phyloP scores from a whole-genome alignment of 148 eudicot species.

The Cornus kousa region DNA sequence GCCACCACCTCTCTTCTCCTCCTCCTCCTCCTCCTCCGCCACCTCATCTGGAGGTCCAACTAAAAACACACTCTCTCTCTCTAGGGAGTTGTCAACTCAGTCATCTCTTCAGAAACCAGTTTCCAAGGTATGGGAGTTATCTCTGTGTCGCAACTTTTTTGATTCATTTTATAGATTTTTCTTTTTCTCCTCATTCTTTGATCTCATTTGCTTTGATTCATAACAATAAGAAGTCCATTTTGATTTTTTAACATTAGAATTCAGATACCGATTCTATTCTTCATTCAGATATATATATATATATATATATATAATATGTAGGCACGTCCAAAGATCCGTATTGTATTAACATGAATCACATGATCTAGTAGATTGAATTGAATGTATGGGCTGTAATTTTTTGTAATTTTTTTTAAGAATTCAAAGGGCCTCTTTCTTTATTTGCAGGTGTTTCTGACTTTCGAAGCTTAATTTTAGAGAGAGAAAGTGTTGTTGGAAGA shows the following conservation, averaged over 20 bases:
- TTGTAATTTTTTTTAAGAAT: neutral
- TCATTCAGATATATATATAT: neutral
- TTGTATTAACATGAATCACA: neutral
- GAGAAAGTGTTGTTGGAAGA: neutral
- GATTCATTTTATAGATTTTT: no score
- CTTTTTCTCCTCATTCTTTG: neutral
- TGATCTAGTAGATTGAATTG: neutral
- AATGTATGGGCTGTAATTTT: neutral
- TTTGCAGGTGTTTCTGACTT: neutral
- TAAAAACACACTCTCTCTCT: neutral
- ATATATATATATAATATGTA: neutral
- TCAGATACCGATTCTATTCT: no score
- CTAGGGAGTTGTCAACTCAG: neutral
- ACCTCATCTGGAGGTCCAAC: neutral
- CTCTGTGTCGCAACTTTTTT: no score
- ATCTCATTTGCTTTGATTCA: no score
- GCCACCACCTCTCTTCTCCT: no score
- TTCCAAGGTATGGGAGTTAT: neutral
- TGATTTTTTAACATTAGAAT: no score
- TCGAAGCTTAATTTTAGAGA: no score
- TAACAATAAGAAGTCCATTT: no score
- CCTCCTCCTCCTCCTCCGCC: neutral
- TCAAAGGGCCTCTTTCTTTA: neutral
- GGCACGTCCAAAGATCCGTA: neutral
- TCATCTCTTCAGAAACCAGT: neutral